Conservation (phyloP, 768 basidiomycete species). For the Mycena floridula region DNA sequence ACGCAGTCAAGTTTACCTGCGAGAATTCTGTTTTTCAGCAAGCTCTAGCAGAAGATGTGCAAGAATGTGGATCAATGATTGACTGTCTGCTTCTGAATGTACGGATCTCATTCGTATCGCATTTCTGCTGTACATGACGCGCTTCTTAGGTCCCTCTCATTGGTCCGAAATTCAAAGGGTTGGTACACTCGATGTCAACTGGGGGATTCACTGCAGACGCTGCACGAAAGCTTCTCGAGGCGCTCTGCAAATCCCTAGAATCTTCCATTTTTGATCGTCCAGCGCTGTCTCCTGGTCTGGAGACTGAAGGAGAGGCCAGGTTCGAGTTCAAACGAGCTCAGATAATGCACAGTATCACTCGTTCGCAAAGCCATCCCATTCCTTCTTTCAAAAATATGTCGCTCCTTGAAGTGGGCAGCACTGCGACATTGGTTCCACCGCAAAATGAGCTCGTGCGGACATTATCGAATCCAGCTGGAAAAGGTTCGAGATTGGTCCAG, state of each 20-base stretch:
- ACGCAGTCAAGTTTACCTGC: constrained; percentile 14
- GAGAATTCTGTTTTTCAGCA: constrained; percentile 2
- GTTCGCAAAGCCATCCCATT: too few relatives aligned
- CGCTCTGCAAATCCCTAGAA: constrained; percentile 38
- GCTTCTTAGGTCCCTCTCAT: constrained; percentile 32
- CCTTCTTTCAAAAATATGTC: too few relatives aligned
- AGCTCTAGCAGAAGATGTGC: constrained; percentile 30
- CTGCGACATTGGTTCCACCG: too few relatives aligned
- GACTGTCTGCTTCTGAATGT: constrained; percentile 29
- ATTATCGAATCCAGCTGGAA: too few relatives aligned
- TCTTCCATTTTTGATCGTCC: constrained; percentile 36
- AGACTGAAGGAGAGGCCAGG: too few relatives aligned
- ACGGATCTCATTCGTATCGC: constrained; percentile 7
- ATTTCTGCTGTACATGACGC: background rate
- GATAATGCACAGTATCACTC: too few relatives aligned
- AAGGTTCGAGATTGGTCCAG: too few relatives aligned
- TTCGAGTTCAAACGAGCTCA: too few relatives aligned
- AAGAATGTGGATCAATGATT: constrained; percentile 33
- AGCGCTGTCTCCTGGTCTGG: too few relatives aligned
- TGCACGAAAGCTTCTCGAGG: constrained; percentile 43
- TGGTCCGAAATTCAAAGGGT: constrained; percentile 31
- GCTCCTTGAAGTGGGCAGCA: too few relatives aligned
- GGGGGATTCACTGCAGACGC: constrained; percentile 46
- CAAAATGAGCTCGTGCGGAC: too few relatives aligned
- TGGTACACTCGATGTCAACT: constrained; percentile 41